Conservation (phyloP, 2,329 filamentous ascomycete species). For the Cladosporium oxysporum region DNA sequence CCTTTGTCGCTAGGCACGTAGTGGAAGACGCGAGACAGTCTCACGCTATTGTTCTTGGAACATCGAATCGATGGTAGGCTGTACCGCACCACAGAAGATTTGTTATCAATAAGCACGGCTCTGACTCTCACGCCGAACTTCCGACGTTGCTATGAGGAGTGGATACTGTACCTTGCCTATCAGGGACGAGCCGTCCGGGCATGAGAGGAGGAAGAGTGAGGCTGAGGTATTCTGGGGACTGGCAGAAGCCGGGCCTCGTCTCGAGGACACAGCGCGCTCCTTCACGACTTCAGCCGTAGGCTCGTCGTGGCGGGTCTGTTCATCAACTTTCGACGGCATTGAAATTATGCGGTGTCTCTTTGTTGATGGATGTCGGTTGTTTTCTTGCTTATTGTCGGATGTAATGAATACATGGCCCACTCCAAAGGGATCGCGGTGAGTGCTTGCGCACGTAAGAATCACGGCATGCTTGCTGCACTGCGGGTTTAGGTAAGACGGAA, state of each 20-base stretch:
- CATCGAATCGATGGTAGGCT: background rate
- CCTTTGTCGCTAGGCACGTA: background rate
- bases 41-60: background rate
- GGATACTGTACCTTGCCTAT: background rate
- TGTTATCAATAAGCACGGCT: background rate
- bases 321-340: background rate
- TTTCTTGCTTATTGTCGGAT: background rate
- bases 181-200: too few relatives aligned
- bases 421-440: background rate
- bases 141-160: conserved; percentile 5
- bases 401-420: background rate
- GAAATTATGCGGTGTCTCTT: background rate
- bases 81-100: background rate
- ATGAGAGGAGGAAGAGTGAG: background rate
- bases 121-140: background rate
- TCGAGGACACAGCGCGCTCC: background rate
- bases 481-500: conserved; percentile 2
- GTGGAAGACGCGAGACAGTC: background rate
- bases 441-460: conserved; percentile 7
- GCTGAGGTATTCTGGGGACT: conserved; percentile 1
- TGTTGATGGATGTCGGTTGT: background rate
- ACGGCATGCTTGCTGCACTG: background rate
- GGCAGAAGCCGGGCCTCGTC: background rate
- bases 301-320: background rate
- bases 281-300: background rate